Conservation (phyloP, 2,329 filamentous ascomycete species). For the Penicillium oxalicum region DNA sequence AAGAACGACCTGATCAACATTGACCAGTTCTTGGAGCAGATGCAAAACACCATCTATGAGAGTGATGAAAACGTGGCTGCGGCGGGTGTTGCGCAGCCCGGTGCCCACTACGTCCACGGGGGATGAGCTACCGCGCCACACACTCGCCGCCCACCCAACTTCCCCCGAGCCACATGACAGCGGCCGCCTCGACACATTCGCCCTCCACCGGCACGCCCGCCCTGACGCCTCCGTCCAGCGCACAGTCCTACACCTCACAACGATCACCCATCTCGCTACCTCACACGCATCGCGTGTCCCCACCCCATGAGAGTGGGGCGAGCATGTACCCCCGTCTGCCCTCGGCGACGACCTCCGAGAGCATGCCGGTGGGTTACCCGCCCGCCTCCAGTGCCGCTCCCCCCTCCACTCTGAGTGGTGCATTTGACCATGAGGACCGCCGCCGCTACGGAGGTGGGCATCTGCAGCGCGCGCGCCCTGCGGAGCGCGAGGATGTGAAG, state of each 20-base stretch:
- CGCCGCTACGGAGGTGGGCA: conserved; percentile 58
- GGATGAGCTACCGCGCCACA: conserved; percentile 50
- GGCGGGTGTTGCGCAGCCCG: conserved; percentile 69
- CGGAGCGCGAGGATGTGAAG: conserved; percentile 28
- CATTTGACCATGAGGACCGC: conserved; percentile 56
- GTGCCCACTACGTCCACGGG: conserved; percentile 57
- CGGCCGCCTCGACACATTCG: conserved; percentile 39
- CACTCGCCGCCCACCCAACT: conserved; percentile 51
- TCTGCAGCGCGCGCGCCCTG: conserved; percentile 50
- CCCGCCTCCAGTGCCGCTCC: conserved; percentile 52
- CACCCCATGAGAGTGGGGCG: conserved; percentile 43
- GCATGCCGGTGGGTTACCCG: conserved; percentile 47
- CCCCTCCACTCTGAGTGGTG: conserved; percentile 54
- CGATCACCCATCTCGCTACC: conserved; percentile 55
- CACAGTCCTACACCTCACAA: conserved; percentile 57
- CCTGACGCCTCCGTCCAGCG: conserved; percentile 57
- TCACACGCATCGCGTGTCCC: conserved; percentile 47
- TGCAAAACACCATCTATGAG: conserved; percentile 94
- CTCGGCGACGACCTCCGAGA: conserved; percentile 53
- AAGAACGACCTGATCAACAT: conserved; percentile 92
- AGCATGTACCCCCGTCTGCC: conserved; percentile 60
- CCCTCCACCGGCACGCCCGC: conserved; percentile 53
- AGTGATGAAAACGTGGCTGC: conserved; percentile 75
- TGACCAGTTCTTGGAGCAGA: conserved; percentile 90
- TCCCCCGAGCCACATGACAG: conserved; percentile 37